Conservation (phyloP, 2,329 filamentous ascomycete species). For the Penicillium sp. region DNA sequence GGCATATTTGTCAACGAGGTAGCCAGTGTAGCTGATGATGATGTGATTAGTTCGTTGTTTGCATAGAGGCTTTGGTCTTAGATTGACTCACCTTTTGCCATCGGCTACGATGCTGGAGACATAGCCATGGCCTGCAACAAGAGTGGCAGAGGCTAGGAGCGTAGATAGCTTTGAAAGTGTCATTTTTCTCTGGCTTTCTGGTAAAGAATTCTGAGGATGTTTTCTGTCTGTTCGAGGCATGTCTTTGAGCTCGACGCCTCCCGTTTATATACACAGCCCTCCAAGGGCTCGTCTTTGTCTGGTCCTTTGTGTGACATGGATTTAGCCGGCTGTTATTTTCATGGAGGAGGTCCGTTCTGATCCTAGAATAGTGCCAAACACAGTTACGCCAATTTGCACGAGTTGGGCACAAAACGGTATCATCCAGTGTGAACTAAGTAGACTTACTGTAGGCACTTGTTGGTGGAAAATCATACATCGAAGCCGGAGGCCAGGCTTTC, state of each 20-base stretch:
- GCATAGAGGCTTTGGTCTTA: neutral
- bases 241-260: neutral
- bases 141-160: slow-evolving; percentile 27
- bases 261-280: neutral
- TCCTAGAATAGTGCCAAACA: slow-evolving; percentile 12
- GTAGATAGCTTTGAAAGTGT: slow-evolving; percentile 24
- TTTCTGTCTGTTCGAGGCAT: neutral
- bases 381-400: neutral
- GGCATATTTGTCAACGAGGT: slow-evolving; percentile 31
- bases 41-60: slow-evolving; percentile 21
- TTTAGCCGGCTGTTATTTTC: neutral
- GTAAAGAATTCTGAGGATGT: too few relatives aligned
- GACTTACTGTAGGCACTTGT: neutral
- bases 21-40: slow-evolving; percentile 39
- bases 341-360: slow-evolving; percentile 11
- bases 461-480: neutral
- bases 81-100: slow-evolving; percentile 23
- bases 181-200: slow-evolving; percentile 15
- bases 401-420: neutral
- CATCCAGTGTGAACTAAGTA: neutral
- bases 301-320: neutral
- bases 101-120: slow-evolving; percentile 30
- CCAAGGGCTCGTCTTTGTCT: neutral
- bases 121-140: slow-evolving; percentile 36
- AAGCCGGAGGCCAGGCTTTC: neutral